phyloP scores from a whole-genome alignment of 345 rosid species.

The Diplotaxis tenuifolia region DNA sequence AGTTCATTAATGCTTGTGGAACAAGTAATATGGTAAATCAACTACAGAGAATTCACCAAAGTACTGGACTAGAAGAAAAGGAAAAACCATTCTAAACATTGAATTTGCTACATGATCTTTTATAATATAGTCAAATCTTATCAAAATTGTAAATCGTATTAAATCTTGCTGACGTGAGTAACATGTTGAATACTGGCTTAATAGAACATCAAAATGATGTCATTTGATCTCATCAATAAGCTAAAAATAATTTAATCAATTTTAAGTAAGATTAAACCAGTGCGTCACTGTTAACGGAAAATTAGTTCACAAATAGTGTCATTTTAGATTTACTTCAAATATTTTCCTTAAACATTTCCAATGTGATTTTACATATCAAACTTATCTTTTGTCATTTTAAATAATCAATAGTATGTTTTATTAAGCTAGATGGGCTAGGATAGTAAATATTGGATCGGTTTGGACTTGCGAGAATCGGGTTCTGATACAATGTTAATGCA shows the following conservation, averaged over 20 bases:
- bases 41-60: neutral
- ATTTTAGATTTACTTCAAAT: too few relatives aligned
- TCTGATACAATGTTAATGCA: too few relatives aligned
- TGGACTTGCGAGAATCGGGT: too few relatives aligned
- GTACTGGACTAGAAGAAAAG: neutral
- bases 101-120: neutral
- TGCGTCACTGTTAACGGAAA: neutral
- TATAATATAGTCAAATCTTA: neutral
- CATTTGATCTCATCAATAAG: neutral
- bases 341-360: too few relatives aligned
- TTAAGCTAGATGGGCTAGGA: too few relatives aligned
- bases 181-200: neutral
- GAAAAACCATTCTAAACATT: neutral
- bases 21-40: conserved; percentile 13
- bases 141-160: neutral
- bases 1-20: conserved; percentile 4
- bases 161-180: neutral
- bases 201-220: neutral
- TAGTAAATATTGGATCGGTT: too few relatives aligned
- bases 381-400: too few relatives aligned
- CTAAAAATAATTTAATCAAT: neutral
- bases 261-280: neutral
- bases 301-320: too few relatives aligned
- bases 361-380: too few relatives aligned
- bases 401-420: too few relatives aligned